Base-by-base conservation (phyloP, 805 yeast genomes). In the Candida takata region DNA sequence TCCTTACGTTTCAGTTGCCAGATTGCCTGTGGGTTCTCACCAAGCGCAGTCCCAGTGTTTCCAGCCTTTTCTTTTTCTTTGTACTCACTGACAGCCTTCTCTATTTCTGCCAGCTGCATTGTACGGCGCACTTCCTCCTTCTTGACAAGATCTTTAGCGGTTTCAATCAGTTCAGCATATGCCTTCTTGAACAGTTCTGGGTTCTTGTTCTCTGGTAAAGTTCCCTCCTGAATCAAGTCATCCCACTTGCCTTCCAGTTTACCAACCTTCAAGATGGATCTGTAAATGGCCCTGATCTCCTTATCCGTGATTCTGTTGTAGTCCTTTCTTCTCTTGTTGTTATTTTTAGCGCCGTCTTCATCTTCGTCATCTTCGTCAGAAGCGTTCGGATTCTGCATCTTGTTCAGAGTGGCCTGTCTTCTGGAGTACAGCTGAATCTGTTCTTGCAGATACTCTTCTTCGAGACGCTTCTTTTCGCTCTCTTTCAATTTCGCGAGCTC, bases 361-460 rank as follows among this genome's bases (percentile, higher is more conserved):
- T 58, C 67, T 5, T 64, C 69, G 3, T 60, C 65, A 6, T 61
- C 68, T 9, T 52, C 60, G 27, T 57, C 69, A 19, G 62, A 64
- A 14, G 59, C 65, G 27, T 61, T 65, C 15, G 67, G 73, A 34
- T 64, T 67, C 42, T 70, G 69, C 41, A 79, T 74, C 49, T 72
- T 75, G 42, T 72, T 72, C 35, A 79, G 71, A 1, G 92, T 86
- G 19, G 81, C 79, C 40, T 84, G 77, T 51, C 95, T 74, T 55
- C 95, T 76, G 24, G 83, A 75, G 52, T 77, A 82, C 80, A 92
- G 74, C 44, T 86, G 86, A 47, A 92, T 77, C 59, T 92, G 97
- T 49, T 87, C 90, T 52, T 86, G 79, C 38, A 92, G 70, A 52
- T 77, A 88, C 45, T 77, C 82, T 44, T 90, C 97, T 47, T 92